phyloP scores from a whole-genome alignment of 495 filamentous ascomycete species.

The Oidiodendron maius region DNA sequence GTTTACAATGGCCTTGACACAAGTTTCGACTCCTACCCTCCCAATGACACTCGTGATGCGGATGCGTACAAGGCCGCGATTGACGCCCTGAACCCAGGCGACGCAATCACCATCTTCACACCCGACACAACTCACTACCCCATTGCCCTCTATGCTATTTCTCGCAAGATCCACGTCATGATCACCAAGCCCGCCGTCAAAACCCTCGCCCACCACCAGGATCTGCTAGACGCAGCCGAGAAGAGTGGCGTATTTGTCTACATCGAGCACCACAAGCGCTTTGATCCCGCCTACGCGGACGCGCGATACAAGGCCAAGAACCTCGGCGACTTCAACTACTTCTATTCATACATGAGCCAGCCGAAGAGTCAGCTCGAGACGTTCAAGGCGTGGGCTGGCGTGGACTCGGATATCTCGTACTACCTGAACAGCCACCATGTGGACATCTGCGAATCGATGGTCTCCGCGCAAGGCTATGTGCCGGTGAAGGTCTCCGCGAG shows the following conservation, averaged over 20 bases:
- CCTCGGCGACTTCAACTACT: constrained; percentile 94
- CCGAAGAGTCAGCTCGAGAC: constrained; percentile 90
- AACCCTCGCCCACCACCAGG: constrained; percentile 68
- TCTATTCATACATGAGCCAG: constrained; percentile 95
- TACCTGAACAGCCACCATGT: constrained; percentile 93
- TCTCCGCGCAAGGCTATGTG: constrained; percentile 57
- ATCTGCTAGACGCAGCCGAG: constrained; percentile 63
- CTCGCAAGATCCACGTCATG: constrained; percentile 79
- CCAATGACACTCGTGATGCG: constrained; percentile 62
- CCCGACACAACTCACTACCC: constrained; percentile 91
- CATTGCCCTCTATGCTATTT: constrained; percentile 91
- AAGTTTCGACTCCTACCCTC: constrained; percentile 75
- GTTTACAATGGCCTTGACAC: constrained; percentile 85
- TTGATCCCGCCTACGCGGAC: constrained; percentile 86
- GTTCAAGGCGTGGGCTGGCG: constrained; percentile 93
- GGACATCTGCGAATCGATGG: constrained; percentile 88
- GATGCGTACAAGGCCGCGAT: constrained; percentile 88
- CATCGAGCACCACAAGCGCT: constrained; percentile 95
- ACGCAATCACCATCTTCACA: constrained; percentile 95
- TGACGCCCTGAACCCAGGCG: constrained; percentile 73
- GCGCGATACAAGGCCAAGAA: constrained; percentile 66
- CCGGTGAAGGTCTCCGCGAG: constrained; percentile 76
- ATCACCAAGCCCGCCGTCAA: constrained; percentile 96
- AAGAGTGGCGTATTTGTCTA: constrained; percentile 84
- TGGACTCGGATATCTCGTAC: constrained; percentile 88